Conservation (phyloP, 352 stramenopile species). For the Phytophthora pinifolia region DNA sequence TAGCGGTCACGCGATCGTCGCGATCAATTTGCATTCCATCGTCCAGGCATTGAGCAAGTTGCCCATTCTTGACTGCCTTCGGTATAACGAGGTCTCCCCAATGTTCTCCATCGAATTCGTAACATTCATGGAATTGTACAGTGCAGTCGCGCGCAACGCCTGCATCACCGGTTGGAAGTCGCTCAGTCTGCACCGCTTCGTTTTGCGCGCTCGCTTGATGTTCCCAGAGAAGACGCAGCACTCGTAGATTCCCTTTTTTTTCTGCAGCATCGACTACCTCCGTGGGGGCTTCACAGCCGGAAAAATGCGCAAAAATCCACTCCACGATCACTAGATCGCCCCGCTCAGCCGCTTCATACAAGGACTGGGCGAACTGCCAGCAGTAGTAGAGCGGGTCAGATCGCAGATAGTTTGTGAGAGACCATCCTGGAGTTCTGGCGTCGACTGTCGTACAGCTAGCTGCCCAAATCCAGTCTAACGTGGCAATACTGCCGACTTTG, state of each 20-base stretch:
- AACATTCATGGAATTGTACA: background rate
- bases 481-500: background rate
- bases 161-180: no score
- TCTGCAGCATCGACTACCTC: background rate
- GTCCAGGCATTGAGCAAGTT: slow-evolving; percentile 1
- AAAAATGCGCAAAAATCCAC: slow-evolving; percentile 13
- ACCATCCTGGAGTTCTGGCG: slow-evolving; percentile 1
- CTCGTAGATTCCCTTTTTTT: background rate
- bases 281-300: slow-evolving; percentile 1
- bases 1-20: background rate
- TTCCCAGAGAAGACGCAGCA: slow-evolving; percentile 4
- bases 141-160: background rate
- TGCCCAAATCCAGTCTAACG: background rate
- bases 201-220: background rate
- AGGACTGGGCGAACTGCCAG: slow-evolving; percentile 5
- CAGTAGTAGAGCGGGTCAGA: slow-evolving; percentile 10
- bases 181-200: background rate
- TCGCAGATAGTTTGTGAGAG: slow-evolving; percentile 11
- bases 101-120: background rate
- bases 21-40: background rate
- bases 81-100: no score
- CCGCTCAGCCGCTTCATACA: background rate
- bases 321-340: slow-evolving; percentile 1
- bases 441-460: no score
- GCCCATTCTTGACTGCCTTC: slow-evolving; percentile 4